phyloP scores from a whole-genome alignment of 2,329 filamentous ascomycete species.

The Neofusicoccum laricinum region DNA sequence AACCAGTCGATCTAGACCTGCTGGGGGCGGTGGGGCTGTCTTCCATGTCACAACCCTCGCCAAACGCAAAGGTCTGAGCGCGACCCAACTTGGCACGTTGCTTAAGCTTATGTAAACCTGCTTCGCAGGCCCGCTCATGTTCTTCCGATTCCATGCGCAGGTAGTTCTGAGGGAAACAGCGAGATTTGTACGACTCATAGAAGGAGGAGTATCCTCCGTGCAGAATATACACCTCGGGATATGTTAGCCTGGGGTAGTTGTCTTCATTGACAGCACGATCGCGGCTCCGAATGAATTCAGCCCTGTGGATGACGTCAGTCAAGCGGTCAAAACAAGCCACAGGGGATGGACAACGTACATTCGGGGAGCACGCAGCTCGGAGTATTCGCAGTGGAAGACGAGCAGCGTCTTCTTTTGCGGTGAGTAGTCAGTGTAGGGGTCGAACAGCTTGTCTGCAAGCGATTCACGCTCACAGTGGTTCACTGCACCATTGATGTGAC shows the following conservation, averaged over 20 bases:
- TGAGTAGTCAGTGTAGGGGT: constrained; percentile 47
- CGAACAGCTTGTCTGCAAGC: constrained; percentile 75
- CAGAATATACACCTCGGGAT: constrained; percentile 94
- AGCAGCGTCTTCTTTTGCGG: constrained; percentile 68
- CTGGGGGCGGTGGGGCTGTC: constrained; percentile 56
- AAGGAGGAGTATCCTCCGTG: constrained; percentile 96
- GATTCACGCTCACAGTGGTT: constrained; percentile 98
- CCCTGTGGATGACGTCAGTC: constrained; percentile 43
- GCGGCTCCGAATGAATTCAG: constrained; percentile 83
- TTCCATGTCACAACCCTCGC: constrained; percentile 62
- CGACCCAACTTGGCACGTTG: constrained; percentile 81
- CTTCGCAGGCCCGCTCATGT: constrained; percentile 89
- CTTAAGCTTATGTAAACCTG: constrained; percentile 89
- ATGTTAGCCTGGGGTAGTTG: constrained; percentile 83
- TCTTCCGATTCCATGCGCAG: constrained; percentile 94
- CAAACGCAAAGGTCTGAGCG: constrained; percentile 94
- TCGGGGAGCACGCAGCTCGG: constrained; percentile 88
- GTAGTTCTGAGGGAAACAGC: constrained; percentile 93
- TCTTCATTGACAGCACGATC: constrained; percentile 85
- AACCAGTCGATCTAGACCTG: constrained; percentile 32
- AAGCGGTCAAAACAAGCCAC: constrained; percentile 18
- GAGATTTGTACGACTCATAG: constrained; percentile 71
- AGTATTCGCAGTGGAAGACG: constrained; percentile 98
- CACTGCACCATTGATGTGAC: constrained; percentile 87
- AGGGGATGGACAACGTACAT: constrained; percentile 55